Evolutionary conservation across 345 rosid species (phyloP), one percentile per base, ranked within the genome.

Genomic region (Pistacia integerrima): DNA sequence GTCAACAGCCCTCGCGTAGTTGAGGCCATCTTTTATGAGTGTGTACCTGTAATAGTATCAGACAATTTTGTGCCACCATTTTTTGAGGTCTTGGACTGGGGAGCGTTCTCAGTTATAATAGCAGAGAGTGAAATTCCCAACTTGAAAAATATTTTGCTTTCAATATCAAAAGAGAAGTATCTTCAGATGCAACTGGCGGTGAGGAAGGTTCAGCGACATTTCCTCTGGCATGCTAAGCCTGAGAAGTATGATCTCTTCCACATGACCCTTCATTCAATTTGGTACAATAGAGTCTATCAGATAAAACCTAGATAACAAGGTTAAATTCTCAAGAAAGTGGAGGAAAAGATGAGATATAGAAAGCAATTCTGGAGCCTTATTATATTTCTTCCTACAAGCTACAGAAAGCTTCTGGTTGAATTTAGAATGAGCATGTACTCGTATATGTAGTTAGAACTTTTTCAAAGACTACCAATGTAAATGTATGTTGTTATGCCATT

Each of bases 1-100:
- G 99, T 95, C 69, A 95, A 95, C 85, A 95, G 99, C 79, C 99
- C 98, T 0, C 85, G 98, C n/a, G 94, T 93, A 20, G 97, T 93
- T 0, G 99, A 93, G 80, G 82, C 98, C 41, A 91, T 95, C 62
- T 93, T 93, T 80, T 95, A 95, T 1, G 97, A 95, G 67, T 95
- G 99, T 25, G 91, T 95, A 14, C 99, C 98, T 1, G 97, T 92
- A 61, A 91, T 94, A 12, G 86, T 95, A 80, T 95, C 97, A 0
- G 99, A 95, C 74, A 95, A 95, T 76, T 95, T 93, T 8, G 94
- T 93, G 30, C 98, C 98, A 0, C 97, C 99, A 2, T 88, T 95
- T 82, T 95, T 90, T 4, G 97, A 91, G 73, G 95, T 93, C 71
- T 88, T 95, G 52, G 83, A 95, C 59, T 95, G 99, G 99, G 70